Evolutionary conservation across 1,284 basidiomycete genomes (phyloP), one percentile per base, ranked within the genome.

Genomic region (Paramarasmius palmivorus): DNA sequence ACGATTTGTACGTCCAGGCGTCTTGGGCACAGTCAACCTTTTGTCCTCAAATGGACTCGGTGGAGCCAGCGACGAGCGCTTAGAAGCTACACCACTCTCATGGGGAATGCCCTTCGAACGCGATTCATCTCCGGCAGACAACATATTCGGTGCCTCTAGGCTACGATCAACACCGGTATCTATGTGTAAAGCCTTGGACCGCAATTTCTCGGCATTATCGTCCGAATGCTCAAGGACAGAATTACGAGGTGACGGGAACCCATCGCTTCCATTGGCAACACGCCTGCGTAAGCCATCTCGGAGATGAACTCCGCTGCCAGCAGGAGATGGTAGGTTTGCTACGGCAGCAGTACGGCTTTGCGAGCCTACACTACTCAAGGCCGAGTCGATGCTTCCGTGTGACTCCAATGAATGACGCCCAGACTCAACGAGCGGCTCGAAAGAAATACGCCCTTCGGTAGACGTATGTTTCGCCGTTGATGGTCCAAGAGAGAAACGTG

Each of bases 391-490:
- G 53, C 76, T 82, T 34, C 67, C 68, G 26, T 70, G 68, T 54
- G 76, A 77, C 15, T 80, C 77, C 17, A 77, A 55, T 20, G 77
- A 80, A 47, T 67, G 66, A 9, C 69, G 68, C 12, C 70, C 65
- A 9, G 71, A 67, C 54, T 74, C 71, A 9, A 68, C 60, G 17
- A 68, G 61, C 4, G 78, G 79, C 54, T 81, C 74, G 51, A 82
- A 81, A 4, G 78, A 76, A 32, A 83, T 57, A 37, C 68, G 73
- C 7, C 73, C 78, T 50, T 85, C 82, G 35, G 69, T 67, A n/a
- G 75, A 74, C 39, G 68, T 65, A 49, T 69, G 69, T 54, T 69
- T 68, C 20, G 71, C 68, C 29, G 75, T 61, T 19, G 77, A 75
- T n/a, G 75, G 73, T 2, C 73, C 70, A 8, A 75, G 64, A 6